phyloP scores from a whole-genome alignment of 371 early-diverging fungal genomes.

The Dichotomocladium elegans region DNA sequence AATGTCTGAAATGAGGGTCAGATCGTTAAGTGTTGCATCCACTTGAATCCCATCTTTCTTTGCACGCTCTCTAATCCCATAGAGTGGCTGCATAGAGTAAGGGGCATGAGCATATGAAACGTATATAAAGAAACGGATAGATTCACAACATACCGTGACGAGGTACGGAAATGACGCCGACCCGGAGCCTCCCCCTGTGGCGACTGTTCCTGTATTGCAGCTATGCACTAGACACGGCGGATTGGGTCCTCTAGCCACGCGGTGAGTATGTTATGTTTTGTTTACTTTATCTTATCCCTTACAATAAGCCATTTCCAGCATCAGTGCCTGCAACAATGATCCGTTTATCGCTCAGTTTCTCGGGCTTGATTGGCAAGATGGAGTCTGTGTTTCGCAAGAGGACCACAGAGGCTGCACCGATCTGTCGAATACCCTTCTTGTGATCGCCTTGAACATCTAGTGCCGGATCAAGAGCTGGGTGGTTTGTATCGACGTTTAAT shows the following conservation, averaged over 20 bases:
- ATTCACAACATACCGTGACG: too few species aligned
- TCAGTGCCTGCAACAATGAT: conserved; percentile 53
- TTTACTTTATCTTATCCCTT: conserved; percentile 8
- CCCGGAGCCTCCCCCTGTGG: conserved; percentile 64
- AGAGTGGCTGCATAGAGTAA: conserved; percentile 9
- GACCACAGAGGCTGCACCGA: conserved; percentile 49
- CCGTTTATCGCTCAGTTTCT: conserved; percentile 10
- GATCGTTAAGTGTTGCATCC: conserved; percentile 11
- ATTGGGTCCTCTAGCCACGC: background rate
- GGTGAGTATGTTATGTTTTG: background rate
- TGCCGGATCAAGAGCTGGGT: conserved; percentile 1
- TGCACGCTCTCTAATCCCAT: conserved; percentile 40
- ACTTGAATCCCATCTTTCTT: conserved; percentile 2
- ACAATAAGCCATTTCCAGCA: conserved; percentile 17
- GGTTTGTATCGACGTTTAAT: conserved; percentile 19
- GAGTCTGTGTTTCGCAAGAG: conserved; percentile 44
- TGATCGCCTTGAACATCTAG: conserved; percentile 49
- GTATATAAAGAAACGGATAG: too few species aligned
- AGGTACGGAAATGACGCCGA: too few species aligned
- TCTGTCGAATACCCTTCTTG: conserved; percentile 24
- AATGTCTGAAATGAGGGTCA: too few species aligned
- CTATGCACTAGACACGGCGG: conserved; percentile 5
- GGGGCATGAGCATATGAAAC: conserved; percentile 8
- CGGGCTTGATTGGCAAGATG: conserved; percentile 38
- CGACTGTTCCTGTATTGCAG: conserved; percentile 43